A percentile compares a stretch with the other conserved stretches of the same genome.
Evolutionary conservation across 2,329 filamentous ascomycete genomes (phyloP).

Genomic region (Tolypocladium amazonense): DNA sequence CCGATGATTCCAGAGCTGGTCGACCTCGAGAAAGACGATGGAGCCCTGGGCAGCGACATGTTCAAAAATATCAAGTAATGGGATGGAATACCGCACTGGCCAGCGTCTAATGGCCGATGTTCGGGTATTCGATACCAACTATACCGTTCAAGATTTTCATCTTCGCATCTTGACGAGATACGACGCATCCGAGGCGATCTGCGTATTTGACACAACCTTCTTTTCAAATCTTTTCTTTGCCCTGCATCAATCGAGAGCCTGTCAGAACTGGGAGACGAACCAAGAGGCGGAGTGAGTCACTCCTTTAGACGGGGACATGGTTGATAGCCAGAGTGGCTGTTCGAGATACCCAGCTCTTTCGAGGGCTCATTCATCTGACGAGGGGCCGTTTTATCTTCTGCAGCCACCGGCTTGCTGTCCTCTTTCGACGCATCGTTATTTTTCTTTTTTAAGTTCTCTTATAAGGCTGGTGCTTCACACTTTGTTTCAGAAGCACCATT

Average conservation of each 20-base stretch:
- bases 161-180: conserved; percentile 15
- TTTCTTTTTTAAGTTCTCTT: neutral
- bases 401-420: conserved; percentile 9
- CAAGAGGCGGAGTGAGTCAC: neutral
- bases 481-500: neutral
- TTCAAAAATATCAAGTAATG: conserved; percentile 49
- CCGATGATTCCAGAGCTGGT: conserved; percentile 51
- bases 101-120: neutral
- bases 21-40: conserved; percentile 38
- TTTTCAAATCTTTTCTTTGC: neutral
- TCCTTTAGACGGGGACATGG: conserved; percentile 1
- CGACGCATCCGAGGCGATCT: conserved; percentile 11
- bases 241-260: neutral
- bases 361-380: conserved; percentile 24
- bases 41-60: conserved; percentile 38
- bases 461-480: neutral
- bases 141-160: conserved; percentile 8
- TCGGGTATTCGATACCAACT: neutral
- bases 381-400: conserved; percentile 15
- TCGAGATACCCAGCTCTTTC: conserved; percentile 29
- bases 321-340: conserved; percentile 15
- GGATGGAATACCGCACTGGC: neutral
- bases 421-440: conserved; percentile 1
- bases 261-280: neutral
- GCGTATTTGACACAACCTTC: conserved; percentile 5